Evolutionary conservation across 225 moss, liverwort and hornwort species (phyloP), one percentile per base, ranked within the genome.

Genomic region (Polytrichum commune): DNA sequence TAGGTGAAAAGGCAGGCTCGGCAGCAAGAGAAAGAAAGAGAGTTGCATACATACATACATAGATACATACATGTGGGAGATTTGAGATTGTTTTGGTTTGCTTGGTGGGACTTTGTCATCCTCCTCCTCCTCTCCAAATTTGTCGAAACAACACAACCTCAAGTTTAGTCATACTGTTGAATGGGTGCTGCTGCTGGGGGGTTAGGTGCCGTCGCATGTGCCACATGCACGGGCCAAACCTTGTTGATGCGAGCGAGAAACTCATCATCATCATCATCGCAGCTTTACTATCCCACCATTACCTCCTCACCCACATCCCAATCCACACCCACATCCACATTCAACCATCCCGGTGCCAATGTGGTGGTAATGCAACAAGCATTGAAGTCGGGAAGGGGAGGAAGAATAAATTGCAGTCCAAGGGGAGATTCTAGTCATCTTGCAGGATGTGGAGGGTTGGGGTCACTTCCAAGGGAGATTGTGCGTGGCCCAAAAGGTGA

Each of bases 161-260:
- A 18, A 64, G 28, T 5, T 64, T 64, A 18, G 64, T 1, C 9
- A 27, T 27, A 9, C 8, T 57, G 64, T 68, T 76, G 74, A 61
- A 84, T 84, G 84, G 84, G 69, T 65, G 72, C 27, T 29, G 58
- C 69, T 53, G 61, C 63, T 28, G 75, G 18, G 27, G 75, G 74
- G 27, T 10, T 73, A 69, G 76, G 83, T 16, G 60, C 77, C 24
- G 46, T 46, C 46, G 46, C 46, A 46, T 46, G 46, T 46, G 46
- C 46, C 46, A 7, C 63, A 67, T 80, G 74, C 53, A 74, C 64
- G 80, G 77, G 80, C 22, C 72, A 74, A 63, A 8, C 23, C 26
- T 65, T 46, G 46, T 46, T 46, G 16, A 46, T 67, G 54, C 67
- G 62, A 18, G 54, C 32, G 58, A 74, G 71, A 30, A 70, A 67